These are phyloP conservation scores for Podila minutissima DNA, from an alignment of 192 early-diverging fungal species.

Conservation along the genomic window DNA sequence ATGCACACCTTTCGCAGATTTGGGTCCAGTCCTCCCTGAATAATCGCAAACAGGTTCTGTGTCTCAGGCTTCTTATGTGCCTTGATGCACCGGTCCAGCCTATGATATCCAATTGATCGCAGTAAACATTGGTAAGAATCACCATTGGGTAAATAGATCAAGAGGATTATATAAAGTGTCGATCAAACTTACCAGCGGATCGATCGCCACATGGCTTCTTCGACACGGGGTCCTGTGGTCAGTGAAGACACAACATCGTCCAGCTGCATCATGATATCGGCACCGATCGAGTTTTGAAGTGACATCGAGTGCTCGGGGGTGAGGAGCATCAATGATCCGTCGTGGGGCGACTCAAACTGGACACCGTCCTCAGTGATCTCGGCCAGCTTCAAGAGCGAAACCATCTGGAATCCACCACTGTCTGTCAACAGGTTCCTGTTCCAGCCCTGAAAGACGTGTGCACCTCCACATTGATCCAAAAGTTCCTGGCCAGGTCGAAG, in stretches of 20 bases:
- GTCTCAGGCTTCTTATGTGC: conserved; percentile 74
- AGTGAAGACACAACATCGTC: conserved; percentile 90
- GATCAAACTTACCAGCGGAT: conserved; percentile 71
- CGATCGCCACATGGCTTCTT: conserved; percentile 91
- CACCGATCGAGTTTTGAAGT: conserved; percentile 87
- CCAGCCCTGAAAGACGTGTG: conserved; percentile 87
- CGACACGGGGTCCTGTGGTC: conserved; percentile 81
- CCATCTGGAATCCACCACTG: conserved; percentile 92
- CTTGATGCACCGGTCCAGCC: conserved; percentile 81
- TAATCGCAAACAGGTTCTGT: conserved; percentile 91
- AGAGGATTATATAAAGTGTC: neutral
- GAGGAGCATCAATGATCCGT: conserved; percentile 81
- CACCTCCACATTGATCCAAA: conserved; percentile 76
- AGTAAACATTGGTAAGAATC: neutral
- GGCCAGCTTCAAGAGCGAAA: conserved; percentile 84
- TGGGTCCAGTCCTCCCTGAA: conserved; percentile 84
- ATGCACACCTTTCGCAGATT: conserved; percentile 77
- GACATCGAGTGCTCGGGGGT: conserved; percentile 90
- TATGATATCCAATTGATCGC: neutral
- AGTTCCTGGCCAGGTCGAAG: conserved; percentile 78
- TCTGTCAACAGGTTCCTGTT: conserved; percentile 83
- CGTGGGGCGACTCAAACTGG: conserved; percentile 86
- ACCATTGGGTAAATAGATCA: neutral
- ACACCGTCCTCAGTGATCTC: conserved; percentile 89
- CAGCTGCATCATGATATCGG: conserved; percentile 93